Evolutionary conservation across 179 eudicot species (phyloP).

Genomic region (Sideroxylon spinosum): DNA sequence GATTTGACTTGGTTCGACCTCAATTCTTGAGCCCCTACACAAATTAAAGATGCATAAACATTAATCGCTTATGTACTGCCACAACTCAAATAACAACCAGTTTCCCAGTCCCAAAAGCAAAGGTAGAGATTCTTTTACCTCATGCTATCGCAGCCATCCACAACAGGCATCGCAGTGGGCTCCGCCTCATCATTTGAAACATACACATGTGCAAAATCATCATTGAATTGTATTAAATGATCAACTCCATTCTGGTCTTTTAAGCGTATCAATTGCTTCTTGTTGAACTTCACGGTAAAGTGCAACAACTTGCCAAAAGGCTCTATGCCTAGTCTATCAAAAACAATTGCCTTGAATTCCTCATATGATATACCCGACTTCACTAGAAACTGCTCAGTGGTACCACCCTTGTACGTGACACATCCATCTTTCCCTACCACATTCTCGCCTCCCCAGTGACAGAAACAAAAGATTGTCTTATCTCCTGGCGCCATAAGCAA

Average conservation of each 20-base stretch:
- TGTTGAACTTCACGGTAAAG: constrained; percentile 16
- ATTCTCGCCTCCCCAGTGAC: constrained; percentile 22
- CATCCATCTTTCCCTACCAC: constrained; percentile 7
- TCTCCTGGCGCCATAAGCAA: constrained; percentile 6
- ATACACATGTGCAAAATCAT: constrained; percentile 18
- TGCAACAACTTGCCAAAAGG: constrained; percentile 13
- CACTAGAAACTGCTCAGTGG: constrained; percentile 15
- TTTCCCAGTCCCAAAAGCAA: neutral
- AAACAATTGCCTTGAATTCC: constrained; percentile 9
- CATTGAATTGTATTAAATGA: constrained; percentile 13
- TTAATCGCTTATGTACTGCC: neutral
- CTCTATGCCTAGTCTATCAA: constrained; percentile 15
- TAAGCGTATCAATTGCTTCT: constrained; percentile 15
- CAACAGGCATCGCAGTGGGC: neutral
- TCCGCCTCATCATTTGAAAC: constrained; percentile 6
- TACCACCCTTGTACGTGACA: constrained; percentile 16
- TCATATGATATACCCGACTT: neutral
- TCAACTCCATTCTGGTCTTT: constrained; percentile 21
- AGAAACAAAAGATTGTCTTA: constrained; percentile 19
- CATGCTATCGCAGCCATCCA: neutral
- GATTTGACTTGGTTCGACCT: constrained; percentile 1
- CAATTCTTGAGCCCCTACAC: neutral
- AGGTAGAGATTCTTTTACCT: constrained; percentile 8
- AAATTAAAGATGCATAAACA: neutral
- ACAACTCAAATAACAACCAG: constrained; percentile 6